These are phyloP conservation scores for Aspergillus felis DNA, from an alignment of 2,329 filamentous ascomycete species.

Conservation along the genomic window DNA sequence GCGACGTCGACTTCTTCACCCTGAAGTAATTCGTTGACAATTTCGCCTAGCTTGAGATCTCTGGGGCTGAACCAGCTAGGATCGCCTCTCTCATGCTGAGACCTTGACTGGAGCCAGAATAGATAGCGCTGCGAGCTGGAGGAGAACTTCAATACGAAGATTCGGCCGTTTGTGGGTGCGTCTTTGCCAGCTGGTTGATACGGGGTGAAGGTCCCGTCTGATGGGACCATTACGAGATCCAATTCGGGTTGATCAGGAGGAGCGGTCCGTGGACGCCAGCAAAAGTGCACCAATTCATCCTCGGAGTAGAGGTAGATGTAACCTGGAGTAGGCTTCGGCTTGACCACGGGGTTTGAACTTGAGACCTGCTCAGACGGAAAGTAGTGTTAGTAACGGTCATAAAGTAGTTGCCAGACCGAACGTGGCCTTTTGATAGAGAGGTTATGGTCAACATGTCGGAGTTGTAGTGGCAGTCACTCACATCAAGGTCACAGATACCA, in stretches of 20 bases:
- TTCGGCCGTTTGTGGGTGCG: slow-evolving; percentile 70
- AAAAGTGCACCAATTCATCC: slow-evolving; percentile 95
- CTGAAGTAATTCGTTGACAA: slow-evolving; percentile 79
- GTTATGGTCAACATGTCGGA: not conserved
- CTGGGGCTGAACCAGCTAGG: slow-evolving; percentile 76
- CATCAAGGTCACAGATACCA: slow-evolving; percentile 79
- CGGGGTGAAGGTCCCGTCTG: slow-evolving; percentile 80
- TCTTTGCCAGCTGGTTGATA: slow-evolving; percentile 67
- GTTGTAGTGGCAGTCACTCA: slow-evolving; percentile 45
- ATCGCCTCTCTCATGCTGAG: slow-evolving; percentile 68
- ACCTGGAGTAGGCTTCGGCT: slow-evolving; percentile 67
- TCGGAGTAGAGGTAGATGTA: slow-evolving; percentile 91
- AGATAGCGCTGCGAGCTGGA: slow-evolving; percentile 88
- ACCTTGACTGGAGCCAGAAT: slow-evolving; percentile 94
- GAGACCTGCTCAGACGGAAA: slow-evolving; percentile 38
- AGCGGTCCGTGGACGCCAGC: slow-evolving; percentile 80
- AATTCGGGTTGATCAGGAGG: slow-evolving; percentile 70
- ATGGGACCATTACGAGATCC: slow-evolving; percentile 90
- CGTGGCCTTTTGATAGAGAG: not conserved
- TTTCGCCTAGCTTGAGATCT: slow-evolving; percentile 80
- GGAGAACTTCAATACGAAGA: slow-evolving; percentile 89
- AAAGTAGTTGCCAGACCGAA: not conserved
- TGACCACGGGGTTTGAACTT: slow-evolving; percentile 65
- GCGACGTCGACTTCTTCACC: slow-evolving; percentile 83
- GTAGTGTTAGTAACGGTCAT: slow-evolving; percentile 8